A percentile compares a stretch with the other conserved stretches of the same genome.
These are phyloP conservation scores for Osmanthus fragrans DNA, from an alignment of 257 asterid genomes.

Conservation along the genomic window DNA sequence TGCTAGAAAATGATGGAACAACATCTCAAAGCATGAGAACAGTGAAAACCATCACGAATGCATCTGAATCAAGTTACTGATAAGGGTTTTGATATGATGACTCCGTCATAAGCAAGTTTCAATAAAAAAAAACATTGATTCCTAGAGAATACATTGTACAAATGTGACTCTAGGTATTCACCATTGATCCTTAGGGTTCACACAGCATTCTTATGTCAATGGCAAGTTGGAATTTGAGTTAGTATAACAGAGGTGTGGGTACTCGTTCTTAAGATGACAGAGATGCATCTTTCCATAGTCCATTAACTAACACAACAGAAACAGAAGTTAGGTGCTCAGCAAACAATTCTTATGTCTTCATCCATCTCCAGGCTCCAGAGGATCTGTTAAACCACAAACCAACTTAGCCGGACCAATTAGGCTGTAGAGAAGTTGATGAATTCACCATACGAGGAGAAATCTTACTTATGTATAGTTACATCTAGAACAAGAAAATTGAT, in stretches of 20 bases:
- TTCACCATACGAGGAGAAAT: not conserved
- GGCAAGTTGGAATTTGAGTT: not conserved
- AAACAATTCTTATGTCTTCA: not conserved
- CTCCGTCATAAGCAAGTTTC: not conserved
- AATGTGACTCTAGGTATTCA: not conserved
- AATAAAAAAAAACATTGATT: not conserved
- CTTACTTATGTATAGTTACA: not conserved
- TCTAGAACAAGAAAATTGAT: not conserved
- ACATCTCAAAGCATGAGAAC: not conserved
- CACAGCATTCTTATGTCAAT: not conserved
- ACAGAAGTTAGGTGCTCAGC: not conserved
- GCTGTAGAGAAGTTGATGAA: not conserved
- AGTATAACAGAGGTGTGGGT: not conserved
- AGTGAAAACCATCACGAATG: constrained; percentile 7
- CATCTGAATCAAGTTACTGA: not conserved
- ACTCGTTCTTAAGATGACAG: not conserved
- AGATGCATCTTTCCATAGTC: not conserved
- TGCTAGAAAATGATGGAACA: not conserved
- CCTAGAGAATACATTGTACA: not conserved
- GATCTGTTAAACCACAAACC: not conserved
- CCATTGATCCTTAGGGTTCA: not conserved
- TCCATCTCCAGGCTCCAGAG: not conserved
- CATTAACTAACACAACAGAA: not conserved
- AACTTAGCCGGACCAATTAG: not conserved
- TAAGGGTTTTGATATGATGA: not conserved